phyloP scores from a whole-genome alignment of 192 early-diverging fungal genomes.

The Dispira simplex region DNA sequence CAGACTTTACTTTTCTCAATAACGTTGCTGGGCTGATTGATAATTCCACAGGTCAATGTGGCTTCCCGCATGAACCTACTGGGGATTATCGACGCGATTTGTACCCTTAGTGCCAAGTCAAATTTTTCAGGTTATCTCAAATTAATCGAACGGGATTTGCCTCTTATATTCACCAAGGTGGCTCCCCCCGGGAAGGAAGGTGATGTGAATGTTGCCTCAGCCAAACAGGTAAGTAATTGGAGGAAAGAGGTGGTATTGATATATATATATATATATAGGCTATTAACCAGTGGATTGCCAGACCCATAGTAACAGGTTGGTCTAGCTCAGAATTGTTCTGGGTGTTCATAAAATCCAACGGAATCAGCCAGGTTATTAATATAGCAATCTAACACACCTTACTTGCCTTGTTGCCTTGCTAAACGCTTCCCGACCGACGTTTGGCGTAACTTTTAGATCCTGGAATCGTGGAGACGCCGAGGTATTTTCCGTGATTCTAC shows the following conservation, averaged over 20 bases:
- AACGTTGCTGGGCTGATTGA: too few relatives aligned
- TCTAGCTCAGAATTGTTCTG: background rate
- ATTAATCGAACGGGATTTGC: slow-evolving; percentile 20
- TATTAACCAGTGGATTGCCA: background rate
- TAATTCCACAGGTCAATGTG: slow-evolving; percentile 10
- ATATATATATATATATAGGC: background rate
- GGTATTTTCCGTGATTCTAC: slow-evolving; percentile 12
- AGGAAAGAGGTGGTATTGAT: too few relatives aligned
- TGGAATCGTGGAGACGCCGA: slow-evolving; percentile 18
- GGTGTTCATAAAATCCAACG: background rate
- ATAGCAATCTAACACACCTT: background rate
- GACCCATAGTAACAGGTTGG: background rate
- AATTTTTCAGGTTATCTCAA: slow-evolving; percentile 15
- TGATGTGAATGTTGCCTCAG: slow-evolving; percentile 23
- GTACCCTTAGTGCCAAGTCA: slow-evolving; percentile 10
- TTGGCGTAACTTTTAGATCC: background rate
- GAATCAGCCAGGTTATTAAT: background rate
- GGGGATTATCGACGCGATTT: slow-evolving; percentile 28
- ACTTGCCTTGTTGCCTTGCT: background rate
- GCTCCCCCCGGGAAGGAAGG: slow-evolving; percentile 23
- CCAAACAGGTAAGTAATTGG: slow-evolving; percentile 16
- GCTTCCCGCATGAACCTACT: slow-evolving; percentile 29
- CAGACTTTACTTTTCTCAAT: too few relatives aligned
- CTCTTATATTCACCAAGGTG: slow-evolving; percentile 16
- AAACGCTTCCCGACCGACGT: too few relatives aligned